A percentile compares a stretch with the other conserved stretches of the same genome.
These are phyloP conservation scores for Alternaria angustiovoidea DNA, from an alignment of 2,329 filamentous ascomycete genomes.

Conservation along the genomic window DNA sequence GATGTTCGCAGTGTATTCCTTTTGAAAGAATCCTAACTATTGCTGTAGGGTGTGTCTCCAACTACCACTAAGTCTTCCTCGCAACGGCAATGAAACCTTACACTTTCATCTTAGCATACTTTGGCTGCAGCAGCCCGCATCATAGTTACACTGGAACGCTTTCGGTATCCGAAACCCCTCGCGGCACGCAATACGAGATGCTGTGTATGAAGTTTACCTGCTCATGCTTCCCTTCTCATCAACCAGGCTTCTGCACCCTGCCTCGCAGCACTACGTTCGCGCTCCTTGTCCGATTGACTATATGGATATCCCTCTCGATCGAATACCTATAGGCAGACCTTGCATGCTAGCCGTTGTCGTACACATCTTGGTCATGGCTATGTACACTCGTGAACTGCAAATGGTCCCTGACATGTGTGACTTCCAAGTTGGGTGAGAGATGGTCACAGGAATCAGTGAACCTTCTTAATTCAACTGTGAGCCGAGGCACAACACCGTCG, in stretches of 20 bases:
- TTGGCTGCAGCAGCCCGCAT: not conserved
- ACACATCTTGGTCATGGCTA: not conserved
- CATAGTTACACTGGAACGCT: not conserved
- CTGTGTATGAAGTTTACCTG: not conserved
- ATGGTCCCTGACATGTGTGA: not conserved
- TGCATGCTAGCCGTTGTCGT: not conserved
- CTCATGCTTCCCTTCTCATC: not conserved
- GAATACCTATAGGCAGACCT: not conserved
- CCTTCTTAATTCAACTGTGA: too few relatives aligned
- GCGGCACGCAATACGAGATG: not conserved
- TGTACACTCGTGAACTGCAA: not conserved
- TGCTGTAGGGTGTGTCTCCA: not conserved
- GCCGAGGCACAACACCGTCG: not conserved
- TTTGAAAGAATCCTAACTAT: not conserved
- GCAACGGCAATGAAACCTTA: not conserved
- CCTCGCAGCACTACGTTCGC: not conserved
- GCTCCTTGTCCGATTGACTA: not conserved
- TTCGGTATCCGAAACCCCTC: not conserved
- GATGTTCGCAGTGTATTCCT: too few relatives aligned
- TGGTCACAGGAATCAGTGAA: too few relatives aligned
- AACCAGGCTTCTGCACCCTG: not conserved
- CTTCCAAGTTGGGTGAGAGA: not conserved
- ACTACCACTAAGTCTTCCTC: not conserved
- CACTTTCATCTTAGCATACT: not conserved
- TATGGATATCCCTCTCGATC: not conserved